Conservation (phyloP, 345 rosid species). For the Acer campestre region DNA sequence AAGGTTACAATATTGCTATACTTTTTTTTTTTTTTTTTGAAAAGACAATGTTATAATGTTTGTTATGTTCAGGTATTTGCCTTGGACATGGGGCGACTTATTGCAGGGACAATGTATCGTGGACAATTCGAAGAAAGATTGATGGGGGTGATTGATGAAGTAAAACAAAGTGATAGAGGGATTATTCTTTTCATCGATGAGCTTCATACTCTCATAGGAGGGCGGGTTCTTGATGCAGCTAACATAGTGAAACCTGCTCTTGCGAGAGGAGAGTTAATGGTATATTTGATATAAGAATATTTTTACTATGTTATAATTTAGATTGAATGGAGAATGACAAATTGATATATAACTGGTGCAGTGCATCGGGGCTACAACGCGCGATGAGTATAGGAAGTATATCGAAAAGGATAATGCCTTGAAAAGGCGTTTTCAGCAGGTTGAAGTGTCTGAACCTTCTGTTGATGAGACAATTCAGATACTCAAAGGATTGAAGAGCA, state of each 20-base stretch:
- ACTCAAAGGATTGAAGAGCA: conserved; percentile 11
- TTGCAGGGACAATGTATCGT: conserved; percentile 23
- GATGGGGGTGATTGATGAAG: conserved; percentile 26
- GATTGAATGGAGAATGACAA: neutral
- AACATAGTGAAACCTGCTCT: conserved; percentile 40
- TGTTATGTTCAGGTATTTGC: conserved; percentile 24
- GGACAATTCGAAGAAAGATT: conserved; percentile 38
- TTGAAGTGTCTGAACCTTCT: conserved; percentile 30
- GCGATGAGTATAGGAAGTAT: conserved; percentile 27
- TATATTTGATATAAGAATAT: neutral
- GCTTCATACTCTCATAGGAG: conserved; percentile 29
- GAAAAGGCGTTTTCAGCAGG: conserved; percentile 26
- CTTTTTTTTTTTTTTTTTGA: too few species aligned
- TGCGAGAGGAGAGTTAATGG: conserved; percentile 34
- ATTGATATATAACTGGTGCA: neutral
- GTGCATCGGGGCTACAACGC: conserved; percentile 40
- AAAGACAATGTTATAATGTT: neutral
- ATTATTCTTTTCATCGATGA: conserved; percentile 44
- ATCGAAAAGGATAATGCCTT: conserved; percentile 34
- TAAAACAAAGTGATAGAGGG: conserved; percentile 15
- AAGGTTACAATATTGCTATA: conserved; percentile 20
- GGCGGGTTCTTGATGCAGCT: conserved; percentile 35
- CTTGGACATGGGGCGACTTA: conserved; percentile 29
- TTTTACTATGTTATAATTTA: neutral
- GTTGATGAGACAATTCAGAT: conserved; percentile 24